Evolutionary conservation across 2,329 filamentous ascomycete genomes (phyloP), one percentile per base, ranked within the genome.

Genomic region (Sarocladiaceae sp.): DNA sequence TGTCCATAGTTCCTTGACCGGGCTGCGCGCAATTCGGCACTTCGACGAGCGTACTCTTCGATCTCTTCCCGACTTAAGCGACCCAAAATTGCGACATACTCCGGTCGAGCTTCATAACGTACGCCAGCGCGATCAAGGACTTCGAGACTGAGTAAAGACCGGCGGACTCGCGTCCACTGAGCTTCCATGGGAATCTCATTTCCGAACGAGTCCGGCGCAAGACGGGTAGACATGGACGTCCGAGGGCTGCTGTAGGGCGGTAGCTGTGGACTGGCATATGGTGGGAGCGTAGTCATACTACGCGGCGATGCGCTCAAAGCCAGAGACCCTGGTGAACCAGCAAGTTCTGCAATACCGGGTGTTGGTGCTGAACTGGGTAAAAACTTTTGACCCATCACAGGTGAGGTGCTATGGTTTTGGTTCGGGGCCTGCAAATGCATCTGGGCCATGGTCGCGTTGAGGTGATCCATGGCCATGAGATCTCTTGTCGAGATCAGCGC

Each of bases 41-140:
- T 82, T 50, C 71, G 67, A 3, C 71, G 70, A 2, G 80, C 80
- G 52, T 73, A 78, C 6, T 76, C 69, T 18, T 69, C 67, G 35
- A 86, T 76, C 39, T 84, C 64, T 12, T 78, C 74, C 1, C 71
- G 72, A 2, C 69, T 69, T 2, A 85, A 68, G 13, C 76, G 69
- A 4, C 83, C 83, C 0, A 86, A 71, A 3, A 86, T 66, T 12
- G 82, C 82, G 2, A 84, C 79, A 55, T 80, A 84, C 2, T 76
- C 72, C 1, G 79, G 80, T 3, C 79, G 72, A 10, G 80, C 80
- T 63, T 84, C 80, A 58, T 81, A 84, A 12, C 80, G 75, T 17
- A 80, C 71, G 10, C 78, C 72, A 4, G 78, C 78, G 44, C 72
- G 68, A 31, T 74, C 69, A 5, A 84, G 68, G 0, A 82, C 78